Evolutionary conservation across 805 yeast genomes (phyloP), one percentile per base, ranked within the genome.

Genomic region (Lipomyces yamanashiensis): DNA sequence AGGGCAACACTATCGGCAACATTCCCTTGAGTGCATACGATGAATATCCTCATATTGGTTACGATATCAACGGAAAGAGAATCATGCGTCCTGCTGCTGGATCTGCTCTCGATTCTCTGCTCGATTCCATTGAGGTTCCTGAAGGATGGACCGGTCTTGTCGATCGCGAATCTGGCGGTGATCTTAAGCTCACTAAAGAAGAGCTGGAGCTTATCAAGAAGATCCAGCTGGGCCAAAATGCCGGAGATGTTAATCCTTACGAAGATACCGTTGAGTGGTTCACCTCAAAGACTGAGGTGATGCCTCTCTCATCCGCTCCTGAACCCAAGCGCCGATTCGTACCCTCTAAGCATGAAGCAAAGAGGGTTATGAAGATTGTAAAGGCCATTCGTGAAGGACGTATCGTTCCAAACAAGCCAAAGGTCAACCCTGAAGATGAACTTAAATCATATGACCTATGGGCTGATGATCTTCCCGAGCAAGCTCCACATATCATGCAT

Each of bases 21-120:
- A 84, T 95, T 62, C 98, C 99, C 56, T 73, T 95, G 21, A 84
- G 93, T 19, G 97, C 97, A 1, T 95, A 95, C 74, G 99, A 95
- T 61, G 96, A 92, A 76, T 89, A 88, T 87, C 99, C 99, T 0
- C 99, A 95, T 74, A 86, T 95, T 64, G 98, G 99, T 62, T 95
- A 95, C 76, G 93, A 91, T 75, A 92, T 95, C 72, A 95, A 95
- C 75, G 99, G 99, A 73, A 93, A 92, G 75, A 85, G 99, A 74
- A 92, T 95, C 74, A 93, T 95, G 98, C 86, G 99, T 76, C 99
- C 99, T 12, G 99, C 98, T 9, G 88, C 90, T 72, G 97, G 98
- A 13, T 86, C 96, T 62, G 99, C 98, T 1, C 82, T 95, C 69
- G 98, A 95, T 73, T 89, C 88, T 72, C 82, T 95, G 67, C 79